Evolutionary conservation across 2,329 filamentous ascomycete species (phyloP), one percentile per base, ranked within the genome.

Genomic region (Talaromyces sp.): DNA sequence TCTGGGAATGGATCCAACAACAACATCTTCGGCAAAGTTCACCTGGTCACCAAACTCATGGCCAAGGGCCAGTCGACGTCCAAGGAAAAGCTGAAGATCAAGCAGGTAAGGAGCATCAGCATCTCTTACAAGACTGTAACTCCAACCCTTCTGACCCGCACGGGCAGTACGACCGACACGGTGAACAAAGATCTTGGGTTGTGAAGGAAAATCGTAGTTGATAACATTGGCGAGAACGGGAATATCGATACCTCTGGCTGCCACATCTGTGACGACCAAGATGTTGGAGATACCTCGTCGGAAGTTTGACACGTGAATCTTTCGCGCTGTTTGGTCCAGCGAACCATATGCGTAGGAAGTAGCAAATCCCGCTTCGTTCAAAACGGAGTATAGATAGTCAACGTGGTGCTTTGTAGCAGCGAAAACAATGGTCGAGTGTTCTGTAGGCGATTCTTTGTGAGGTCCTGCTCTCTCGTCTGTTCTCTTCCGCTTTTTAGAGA

Each of bases 161-260:
- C 94, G 86, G 36, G 94, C 95, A 22, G 95, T 99, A 75, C 94
- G 87, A 65, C 94, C 94, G 42, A 99, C 94, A 69, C 94, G 87
- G 74, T 99, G 94, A 24, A 99, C 89, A 65, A 95, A 99, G 37
- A 99, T 86, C 75, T 99, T 99, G 17, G 94, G 91, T 66, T 97
- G 94, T 1, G 93, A 89, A 3, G 94, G 93, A 60, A 99, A 99
- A 68, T 97, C 93, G 74, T 96, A 99, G 78, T 99, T 97, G 78
- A 99, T 93, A 54, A 99, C 94, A 69, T 99, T 97, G 51, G 91
- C 92, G 32, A 99, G 81, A 42, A 97, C 84, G 0, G 94, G 94
- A 62, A 99, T 96, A 84, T 99, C 94, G 56, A 99, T 95, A 85
- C 94, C 93, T 80, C 94, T 84, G 19, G 94, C 94, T 13, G 94